Evolutionary conservation across 1,284 basidiomycete genomes (phyloP), one percentile per base, ranked within the genome.

Genomic region (Ceraceosorus guamensis): DNA sequence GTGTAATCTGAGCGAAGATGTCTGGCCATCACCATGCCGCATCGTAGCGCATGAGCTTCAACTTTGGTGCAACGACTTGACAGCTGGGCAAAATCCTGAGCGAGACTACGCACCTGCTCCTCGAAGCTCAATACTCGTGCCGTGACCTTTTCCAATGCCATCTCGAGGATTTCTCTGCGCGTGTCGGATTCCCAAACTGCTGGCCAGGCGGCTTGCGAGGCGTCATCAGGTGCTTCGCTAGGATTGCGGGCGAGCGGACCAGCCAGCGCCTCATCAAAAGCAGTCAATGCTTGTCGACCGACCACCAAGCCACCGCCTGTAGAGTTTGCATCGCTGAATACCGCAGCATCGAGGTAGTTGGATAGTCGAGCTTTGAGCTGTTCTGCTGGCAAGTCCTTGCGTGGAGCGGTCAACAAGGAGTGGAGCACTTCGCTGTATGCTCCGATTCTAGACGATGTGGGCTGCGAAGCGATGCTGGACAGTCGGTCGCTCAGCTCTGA

Each of bases 81-180:
- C 18, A 49, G 24, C 11, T 7, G 51, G 33, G 37, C 18, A 5
- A 32, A 13, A 46, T n/a, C 11, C 8, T 8, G 6, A n/a, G 2
- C 7, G 16, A 31, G 2, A n/a, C 24, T 24, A 77, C 84, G 68
- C 70, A 91, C 91, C 82, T 95, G 91, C 77, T 97, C 91, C 76
- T 97, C 93, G 73, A 90, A 95, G 78, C 88, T 91, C 44, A 85
- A 85, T 65, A 85, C 82, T 56, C 86, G 82, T 1, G 87, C 85
- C 70, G 89, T 87, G 24, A 90, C 79, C 39, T 83, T 82, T 43
- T 81, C 79, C 43, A 93, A 80, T 0, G 85, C 85, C 55, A 85
- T 84, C 71, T 88, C 81, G 18, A 91, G 82, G 52, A 91, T 79
- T 53, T 80, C 80, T n/a, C 55, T 55, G n/a, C 63, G 55, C 18